Percentiles rank a stretch among this genome's conserved stretches.
Evolutionary conservation across 1,284 basidiomycete species (phyloP).

Genomic region (Gomphus sp.): DNA sequence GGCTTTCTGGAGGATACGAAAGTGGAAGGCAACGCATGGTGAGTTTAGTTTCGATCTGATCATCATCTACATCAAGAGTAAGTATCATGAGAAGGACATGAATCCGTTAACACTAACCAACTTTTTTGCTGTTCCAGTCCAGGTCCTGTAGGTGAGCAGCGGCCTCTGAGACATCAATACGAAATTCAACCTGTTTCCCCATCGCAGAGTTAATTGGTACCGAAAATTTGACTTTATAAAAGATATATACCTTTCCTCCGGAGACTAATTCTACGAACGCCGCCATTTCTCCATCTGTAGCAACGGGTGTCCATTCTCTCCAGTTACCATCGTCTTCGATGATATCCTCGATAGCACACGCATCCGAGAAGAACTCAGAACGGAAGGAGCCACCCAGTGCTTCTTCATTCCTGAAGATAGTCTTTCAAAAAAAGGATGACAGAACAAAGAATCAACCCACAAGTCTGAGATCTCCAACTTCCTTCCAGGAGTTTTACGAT

Average conservation of each 20-base stretch:
- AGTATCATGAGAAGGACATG: not conserved
- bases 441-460: slow-evolving; percentile 25
- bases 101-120: slow-evolving; percentile 35
- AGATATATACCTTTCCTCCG: slow-evolving; percentile 44
- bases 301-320: slow-evolving; percentile 63
- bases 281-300: slow-evolving; percentile 68
- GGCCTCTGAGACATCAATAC: slow-evolving; percentile 53
- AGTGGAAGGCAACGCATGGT: slow-evolving; percentile 33
- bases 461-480: slow-evolving; percentile 65
- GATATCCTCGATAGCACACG: slow-evolving; percentile 50
- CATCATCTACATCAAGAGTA: slow-evolving; percentile 47
- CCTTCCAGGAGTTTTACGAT: slow-evolving; percentile 53
- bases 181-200: slow-evolving; percentile 47
- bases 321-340: slow-evolving; percentile 37
- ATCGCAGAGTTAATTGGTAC: not conserved
- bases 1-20: not conserved
- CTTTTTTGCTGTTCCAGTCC: slow-evolving; percentile 81
- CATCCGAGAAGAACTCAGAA: slow-evolving; percentile 60
- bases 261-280: slow-evolving; percentile 63
- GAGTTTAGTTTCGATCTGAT: slow-evolving; percentile 64
- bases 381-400: slow-evolving; percentile 56
- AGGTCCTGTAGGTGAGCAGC: slow-evolving; percentile 41
- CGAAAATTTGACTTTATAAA: not conserved
- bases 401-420: slow-evolving; percentile 48
- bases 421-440: slow-evolving; percentile 8